These are phyloP conservation scores for Aspergillus indologenus DNA, from an alignment of 495 filamentous ascomycete genomes.

Conservation along the genomic window DNA sequence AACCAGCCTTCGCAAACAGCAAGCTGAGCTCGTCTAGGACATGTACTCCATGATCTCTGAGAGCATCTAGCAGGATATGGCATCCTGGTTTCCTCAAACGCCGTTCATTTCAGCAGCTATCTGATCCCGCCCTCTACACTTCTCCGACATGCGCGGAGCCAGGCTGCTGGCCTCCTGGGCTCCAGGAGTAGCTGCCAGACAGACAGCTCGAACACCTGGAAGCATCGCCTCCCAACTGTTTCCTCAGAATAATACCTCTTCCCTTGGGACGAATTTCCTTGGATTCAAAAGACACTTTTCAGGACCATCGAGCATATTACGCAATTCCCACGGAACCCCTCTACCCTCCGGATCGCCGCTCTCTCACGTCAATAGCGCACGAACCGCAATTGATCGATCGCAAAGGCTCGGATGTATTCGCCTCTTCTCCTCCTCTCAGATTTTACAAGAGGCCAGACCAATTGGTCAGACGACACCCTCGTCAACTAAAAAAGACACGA, in stretches of 20 bases:
- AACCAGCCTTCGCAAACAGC: background rate
- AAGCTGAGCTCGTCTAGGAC: constrained; percentile 8
- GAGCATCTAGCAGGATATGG: constrained; percentile 34
- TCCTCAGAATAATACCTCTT: constrained; percentile 10
- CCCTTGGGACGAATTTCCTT: constrained; percentile 7
- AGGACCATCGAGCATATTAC: constrained; percentile 22
- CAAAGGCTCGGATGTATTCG: constrained; percentile 26
- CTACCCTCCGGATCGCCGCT: constrained; percentile 16
- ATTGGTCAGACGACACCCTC: constrained; percentile 17
- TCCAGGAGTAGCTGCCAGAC: constrained; percentile 30
- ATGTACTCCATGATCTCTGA: constrained; percentile 10
- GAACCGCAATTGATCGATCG: constrained; percentile 16
- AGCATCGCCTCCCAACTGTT: constrained; percentile 21
- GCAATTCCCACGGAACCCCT: constrained; percentile 12
- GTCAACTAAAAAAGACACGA: constrained; percentile 13
- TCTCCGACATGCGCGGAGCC: constrained; percentile 43
- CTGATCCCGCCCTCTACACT: constrained; percentile 22
- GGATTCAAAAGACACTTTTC: constrained; percentile 24
- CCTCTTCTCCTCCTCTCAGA: constrained; percentile 30
- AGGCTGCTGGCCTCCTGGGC: constrained; percentile 37
- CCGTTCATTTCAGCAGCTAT: constrained; percentile 25
- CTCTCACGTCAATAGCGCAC: constrained; percentile 17
- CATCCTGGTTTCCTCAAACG: constrained; percentile 27
- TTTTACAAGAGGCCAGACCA: constrained; percentile 29
- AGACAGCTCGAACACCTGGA: constrained; percentile 20